Percentiles rank a stretch among this genome's conserved stretches.
Conservation (phyloP, 2,329 filamentous ascomycete species). For the Penicillium polonicum region DNA sequence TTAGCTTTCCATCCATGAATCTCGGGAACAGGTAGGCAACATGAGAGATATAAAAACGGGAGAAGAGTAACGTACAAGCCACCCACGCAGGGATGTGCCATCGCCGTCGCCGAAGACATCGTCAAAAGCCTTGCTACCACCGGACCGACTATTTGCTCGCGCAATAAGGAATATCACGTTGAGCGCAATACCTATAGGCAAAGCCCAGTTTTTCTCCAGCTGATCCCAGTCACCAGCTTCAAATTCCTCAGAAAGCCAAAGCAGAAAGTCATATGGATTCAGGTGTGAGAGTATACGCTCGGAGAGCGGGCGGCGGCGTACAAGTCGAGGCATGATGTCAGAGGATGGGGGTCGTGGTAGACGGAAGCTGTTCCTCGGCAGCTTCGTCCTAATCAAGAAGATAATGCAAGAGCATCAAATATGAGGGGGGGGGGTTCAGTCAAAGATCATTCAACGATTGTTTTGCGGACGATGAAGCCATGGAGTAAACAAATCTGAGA, state of each 20-base stretch:
- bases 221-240: slow-evolving; percentile 91
- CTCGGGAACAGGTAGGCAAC: not conserved
- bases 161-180: slow-evolving; percentile 82
- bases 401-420: slow-evolving; percentile 13
- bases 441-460: not conserved
- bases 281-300: slow-evolving; percentile 79
- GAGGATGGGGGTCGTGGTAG: not conserved
- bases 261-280: slow-evolving; percentile 83
- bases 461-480: slow-evolving; percentile 4
- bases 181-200: slow-evolving; percentile 69
- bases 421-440: not conserved
- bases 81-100: slow-evolving; percentile 65
- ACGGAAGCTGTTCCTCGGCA: slow-evolving; percentile 21
- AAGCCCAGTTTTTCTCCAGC: slow-evolving; percentile 67
- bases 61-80: slow-evolving; percentile 54
- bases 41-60: not conserved
- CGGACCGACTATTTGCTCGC: slow-evolving; percentile 68
- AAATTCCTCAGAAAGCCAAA: slow-evolving; percentile 90
- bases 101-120: slow-evolving; percentile 79
- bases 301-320: slow-evolving; percentile 74
- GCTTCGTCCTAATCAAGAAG: slow-evolving; percentile 12
- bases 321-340: slow-evolving; percentile 70
- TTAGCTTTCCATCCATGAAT: not conserved
- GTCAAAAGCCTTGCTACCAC: slow-evolving; percentile 56
- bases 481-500: slow-evolving; percentile 4